phyloP scores from a whole-genome alignment of 805 yeast genomes.

The Maudiozyma saulgeensis region DNA sequence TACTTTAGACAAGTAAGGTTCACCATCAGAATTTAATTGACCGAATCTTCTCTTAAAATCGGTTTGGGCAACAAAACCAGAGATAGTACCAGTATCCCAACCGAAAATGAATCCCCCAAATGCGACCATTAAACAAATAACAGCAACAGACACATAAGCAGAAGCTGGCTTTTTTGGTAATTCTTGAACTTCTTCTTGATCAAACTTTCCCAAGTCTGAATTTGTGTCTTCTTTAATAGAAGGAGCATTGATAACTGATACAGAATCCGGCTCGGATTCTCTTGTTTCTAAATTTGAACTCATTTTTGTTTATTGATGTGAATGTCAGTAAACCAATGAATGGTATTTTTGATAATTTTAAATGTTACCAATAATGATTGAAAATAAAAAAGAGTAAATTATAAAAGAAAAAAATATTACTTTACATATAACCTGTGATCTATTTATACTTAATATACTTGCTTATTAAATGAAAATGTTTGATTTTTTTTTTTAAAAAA shows the following conservation, averaged over 20 bases:
- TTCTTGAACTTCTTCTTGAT: background rate
- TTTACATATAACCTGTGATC: too few species aligned
- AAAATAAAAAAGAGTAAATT: too few species aligned
- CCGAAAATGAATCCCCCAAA: constrained; percentile 41
- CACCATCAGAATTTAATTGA: constrained; percentile 36
- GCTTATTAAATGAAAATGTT: too few species aligned
- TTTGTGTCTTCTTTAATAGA: background rate
- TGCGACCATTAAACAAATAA: constrained; percentile 10
- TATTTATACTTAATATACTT: too few species aligned
- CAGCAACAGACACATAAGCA: background rate
- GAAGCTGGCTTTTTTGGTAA: constrained; percentile 2
- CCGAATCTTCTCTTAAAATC: constrained; percentile 49
- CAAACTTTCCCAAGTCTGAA: background rate
- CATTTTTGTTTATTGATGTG: too few species aligned
- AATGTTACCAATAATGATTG: too few species aligned
- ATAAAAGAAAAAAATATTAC: too few species aligned
- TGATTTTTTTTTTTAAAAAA: too few species aligned
- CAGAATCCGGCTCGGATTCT: background rate
- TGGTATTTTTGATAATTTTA: too few species aligned
- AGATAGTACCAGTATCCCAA: constrained; percentile 63
- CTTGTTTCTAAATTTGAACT: too few species aligned
- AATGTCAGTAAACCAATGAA: too few species aligned
- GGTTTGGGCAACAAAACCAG: constrained; percentile 29
- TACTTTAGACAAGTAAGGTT: constrained; percentile 31
- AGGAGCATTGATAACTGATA: background rate